Evolutionary conservation across 2,329 filamentous ascomycete species (phyloP), one percentile per base, ranked within the genome.

Genomic region (Dactylonectria estremocensis): DNA sequence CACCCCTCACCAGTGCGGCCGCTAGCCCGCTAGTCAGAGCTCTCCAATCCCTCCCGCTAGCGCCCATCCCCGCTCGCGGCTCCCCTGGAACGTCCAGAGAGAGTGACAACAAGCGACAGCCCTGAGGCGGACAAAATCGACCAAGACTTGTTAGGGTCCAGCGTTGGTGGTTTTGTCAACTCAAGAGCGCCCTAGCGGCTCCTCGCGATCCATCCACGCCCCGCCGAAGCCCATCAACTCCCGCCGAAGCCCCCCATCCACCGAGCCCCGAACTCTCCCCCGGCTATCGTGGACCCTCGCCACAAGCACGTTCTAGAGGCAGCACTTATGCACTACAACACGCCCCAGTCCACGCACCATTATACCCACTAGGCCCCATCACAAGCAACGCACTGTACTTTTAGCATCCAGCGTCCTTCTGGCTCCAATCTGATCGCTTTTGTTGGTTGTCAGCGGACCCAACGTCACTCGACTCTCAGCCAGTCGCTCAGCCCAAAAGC

Each of bases 391-490:
- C 45, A 50, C 46, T 46, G 28, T 49, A 43, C 35, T 46, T 52
- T 56, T 67, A 65, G 65, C 61, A 55, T 31, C 56, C 45, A 57
- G 61, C 9, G 35, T 43, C 13, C 49, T 48, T 53, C 50, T 48
- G 33, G 43, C 45, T 45, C 58, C 54, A 20, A 35, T 43, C 53
- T 40, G 53, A 22, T 66, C 58, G 52, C 24, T 31, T 48, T 37
- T 54, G 43, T 60, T 62, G 54, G 60, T 46, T 52, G 45, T 35
- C 45, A 57, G 66, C 66, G 66, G 66, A 31, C 55, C 65, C 52
- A 62, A 62, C 62, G 62, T 68, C 66, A 68, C 62, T 61, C 61
- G 50, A 61, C 61, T 64, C 56, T 46, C 49, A 66, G 64, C 56
- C 56, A 52, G 46, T 53, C 58, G n/a, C 28, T 28, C 24, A 28